Evolutionary conservation across 208 protist species (phyloP).

Genomic region (Blechomonas ayalai): DNA sequence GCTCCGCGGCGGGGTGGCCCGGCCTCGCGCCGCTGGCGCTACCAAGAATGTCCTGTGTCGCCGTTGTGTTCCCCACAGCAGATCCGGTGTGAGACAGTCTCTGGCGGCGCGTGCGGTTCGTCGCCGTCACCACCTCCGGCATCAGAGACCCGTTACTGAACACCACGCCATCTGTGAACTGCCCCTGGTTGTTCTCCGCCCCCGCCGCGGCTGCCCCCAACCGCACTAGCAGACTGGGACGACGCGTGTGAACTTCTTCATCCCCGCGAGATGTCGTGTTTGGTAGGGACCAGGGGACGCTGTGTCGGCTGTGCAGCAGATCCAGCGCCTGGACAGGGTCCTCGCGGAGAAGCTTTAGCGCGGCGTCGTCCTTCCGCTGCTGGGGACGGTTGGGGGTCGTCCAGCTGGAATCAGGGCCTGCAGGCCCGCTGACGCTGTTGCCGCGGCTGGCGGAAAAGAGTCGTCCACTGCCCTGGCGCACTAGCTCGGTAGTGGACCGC

Average conservation of each 20-base stretch:
- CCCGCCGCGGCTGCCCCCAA: background rate
- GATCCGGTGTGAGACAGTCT: background rate
- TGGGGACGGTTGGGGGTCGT: conserved; percentile 5
- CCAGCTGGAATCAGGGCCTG: no score
- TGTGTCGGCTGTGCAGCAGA: conserved; percentile 32
- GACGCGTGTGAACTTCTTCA: background rate
- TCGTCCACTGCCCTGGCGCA: background rate
- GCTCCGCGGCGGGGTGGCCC: no score
- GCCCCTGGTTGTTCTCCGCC: background rate
- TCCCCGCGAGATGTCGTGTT: background rate
- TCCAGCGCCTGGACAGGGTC: conserved; percentile 46
- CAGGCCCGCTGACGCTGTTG: background rate
- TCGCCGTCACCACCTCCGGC: background rate
- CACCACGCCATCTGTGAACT: no score
- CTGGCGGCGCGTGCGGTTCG: background rate
- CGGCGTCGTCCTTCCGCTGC: conserved; percentile 21
- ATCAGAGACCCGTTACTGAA: no score
- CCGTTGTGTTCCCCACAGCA: background rate
- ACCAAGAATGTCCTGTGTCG: background rate
- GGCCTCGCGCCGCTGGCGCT: no score
- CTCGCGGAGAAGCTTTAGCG: conserved; percentile 27
- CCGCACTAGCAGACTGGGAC: background rate
- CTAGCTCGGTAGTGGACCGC: background rate
- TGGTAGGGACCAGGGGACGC: conserved; percentile 9
- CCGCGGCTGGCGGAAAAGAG: conserved; percentile 1